phyloP scores from a whole-genome alignment of 1,284 basidiomycete species.

The Phylloporus sp. region DNA sequence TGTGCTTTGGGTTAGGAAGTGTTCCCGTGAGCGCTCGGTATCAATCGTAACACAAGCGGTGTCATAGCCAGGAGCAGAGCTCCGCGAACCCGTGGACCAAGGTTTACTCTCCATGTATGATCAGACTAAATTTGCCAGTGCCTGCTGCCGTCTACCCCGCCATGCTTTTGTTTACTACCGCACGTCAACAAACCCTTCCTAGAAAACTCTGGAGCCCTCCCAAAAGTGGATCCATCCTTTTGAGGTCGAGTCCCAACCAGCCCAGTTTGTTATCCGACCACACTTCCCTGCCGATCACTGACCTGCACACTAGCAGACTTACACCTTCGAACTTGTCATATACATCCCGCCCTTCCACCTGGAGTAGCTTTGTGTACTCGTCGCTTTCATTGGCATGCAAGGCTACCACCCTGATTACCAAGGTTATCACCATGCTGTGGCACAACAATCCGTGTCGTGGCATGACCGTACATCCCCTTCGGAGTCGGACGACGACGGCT shows the following conservation, averaged over 20 bases:
- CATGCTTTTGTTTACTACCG: conserved; percentile 44
- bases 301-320: conserved; percentile 25
- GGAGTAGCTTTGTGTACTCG: conserved; percentile 11
- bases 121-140: conserved; percentile 43
- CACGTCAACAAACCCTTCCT: conserved; percentile 36
- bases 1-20: conserved; percentile 31
- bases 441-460: conserved; percentile 36
- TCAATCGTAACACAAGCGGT: conserved; percentile 39
- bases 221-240: conserved; percentile 22
- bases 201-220: conserved; percentile 37
- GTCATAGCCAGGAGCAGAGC: conserved; percentile 38
- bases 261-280: conserved; percentile 41
- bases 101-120: conserved; percentile 39
- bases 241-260: conserved; percentile 28
- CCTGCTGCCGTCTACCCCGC: conserved; percentile 35
- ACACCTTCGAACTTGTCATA: conserved; percentile 21
- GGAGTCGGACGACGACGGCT: conserved; percentile 56
- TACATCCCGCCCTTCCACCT: conserved; percentile 2
- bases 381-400: conserved; percentile 37
- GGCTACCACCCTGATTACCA: conserved; percentile 27
- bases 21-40: conserved; percentile 38
- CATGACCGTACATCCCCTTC: conserved; percentile 55
- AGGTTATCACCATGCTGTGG: conserved; percentile 29
- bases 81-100: conserved; percentile 44
- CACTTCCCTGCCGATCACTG: conserved; percentile 36